Evolutionary conservation across 2,329 filamentous ascomycete species (phyloP).

Genomic region (Camptophora hylomeconis): DNA sequence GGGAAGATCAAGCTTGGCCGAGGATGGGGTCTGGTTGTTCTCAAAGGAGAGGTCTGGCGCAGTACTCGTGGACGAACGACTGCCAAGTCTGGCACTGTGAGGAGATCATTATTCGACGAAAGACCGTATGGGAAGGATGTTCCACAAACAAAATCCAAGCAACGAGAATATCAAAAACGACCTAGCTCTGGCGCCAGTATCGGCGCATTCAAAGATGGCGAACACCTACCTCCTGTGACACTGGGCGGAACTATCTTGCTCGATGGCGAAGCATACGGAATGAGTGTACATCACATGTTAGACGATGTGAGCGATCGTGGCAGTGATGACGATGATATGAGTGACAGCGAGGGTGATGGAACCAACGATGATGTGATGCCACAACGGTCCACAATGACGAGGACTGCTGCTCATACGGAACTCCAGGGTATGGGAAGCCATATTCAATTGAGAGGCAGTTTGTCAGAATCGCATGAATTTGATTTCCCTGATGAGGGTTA

Average conservation of each 20-base stretch:
- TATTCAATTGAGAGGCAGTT: conserved; percentile 23
- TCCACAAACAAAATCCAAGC: conserved; percentile 8
- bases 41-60: conserved; percentile 43
- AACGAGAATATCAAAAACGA: conserved; percentile 69
- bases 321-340: conserved; percentile 26
- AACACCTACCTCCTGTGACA: conserved; percentile 79
- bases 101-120: conserved; percentile 11
- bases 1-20: no score
- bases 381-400: conserved; percentile 30
- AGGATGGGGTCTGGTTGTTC: conserved; percentile 47
- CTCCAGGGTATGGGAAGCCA: conserved; percentile 26
- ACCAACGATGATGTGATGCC: conserved; percentile 22
- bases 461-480: conserved; percentile 2
- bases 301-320: conserved; percentile 51
- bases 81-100: conserved; percentile 18
- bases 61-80: conserved; percentile 37
- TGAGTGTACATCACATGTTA: conserved; percentile 96
- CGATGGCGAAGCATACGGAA: conserved; percentile 73
- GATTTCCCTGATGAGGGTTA: conserved; percentile 35
- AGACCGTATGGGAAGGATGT: no score
- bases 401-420: conserved; percentile 24
- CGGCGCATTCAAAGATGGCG: conserved; percentile 72
- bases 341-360: no score
- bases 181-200: conserved; percentile 85
- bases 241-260: conserved; percentile 80